These are phyloP conservation scores for Pezicula rhizophila DNA, from an alignment of 2,329 filamentous ascomycete genomes.

Conservation along the genomic window DNA sequence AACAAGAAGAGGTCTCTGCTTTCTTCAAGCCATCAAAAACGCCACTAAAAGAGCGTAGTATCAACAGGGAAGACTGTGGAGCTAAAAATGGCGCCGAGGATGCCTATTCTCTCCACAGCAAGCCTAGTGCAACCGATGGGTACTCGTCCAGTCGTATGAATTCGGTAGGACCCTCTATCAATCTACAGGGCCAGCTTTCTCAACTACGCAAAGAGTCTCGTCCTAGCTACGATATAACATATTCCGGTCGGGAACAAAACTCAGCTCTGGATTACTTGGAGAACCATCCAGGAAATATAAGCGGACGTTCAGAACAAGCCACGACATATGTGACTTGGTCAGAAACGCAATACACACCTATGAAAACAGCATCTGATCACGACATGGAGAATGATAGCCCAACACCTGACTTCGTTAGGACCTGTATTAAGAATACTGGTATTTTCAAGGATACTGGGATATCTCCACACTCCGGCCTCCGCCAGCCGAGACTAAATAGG, in stretches of 20 bases:
- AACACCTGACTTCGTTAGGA: conserved; percentile 18
- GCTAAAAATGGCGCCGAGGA: conserved; percentile 1
- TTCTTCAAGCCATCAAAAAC: conserved; percentile 21
- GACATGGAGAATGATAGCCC: conserved; percentile 7
- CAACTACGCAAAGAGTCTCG: too few relatives aligned
- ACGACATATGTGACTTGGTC: conserved; percentile 22
- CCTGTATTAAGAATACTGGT: conserved; percentile 19
- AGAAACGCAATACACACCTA: conserved; percentile 13
- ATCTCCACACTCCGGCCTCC: too few relatives aligned
- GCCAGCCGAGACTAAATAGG: not conserved
- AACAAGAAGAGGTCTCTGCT: conserved; percentile 21
- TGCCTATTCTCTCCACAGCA: conserved; percentile 1
- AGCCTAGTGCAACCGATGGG: not conserved
- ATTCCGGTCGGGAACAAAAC: not conserved
- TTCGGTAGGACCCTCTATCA: too few relatives aligned
- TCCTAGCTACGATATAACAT: too few relatives aligned
- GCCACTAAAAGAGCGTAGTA: conserved; percentile 8
- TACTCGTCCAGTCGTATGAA: too few relatives aligned
- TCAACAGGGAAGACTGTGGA: conserved; percentile 1
- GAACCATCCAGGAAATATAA: conserved; percentile 2
- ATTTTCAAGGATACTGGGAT: conserved; percentile 23
- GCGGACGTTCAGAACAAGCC: conserved; percentile 7
- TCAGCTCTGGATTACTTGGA: not conserved
- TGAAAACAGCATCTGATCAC: not conserved
- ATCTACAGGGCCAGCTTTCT: too few relatives aligned